Evolutionary conservation across 805 yeast species (phyloP), one percentile per base, ranked within the genome.

Genomic region (Candida silvicultrix): DNA sequence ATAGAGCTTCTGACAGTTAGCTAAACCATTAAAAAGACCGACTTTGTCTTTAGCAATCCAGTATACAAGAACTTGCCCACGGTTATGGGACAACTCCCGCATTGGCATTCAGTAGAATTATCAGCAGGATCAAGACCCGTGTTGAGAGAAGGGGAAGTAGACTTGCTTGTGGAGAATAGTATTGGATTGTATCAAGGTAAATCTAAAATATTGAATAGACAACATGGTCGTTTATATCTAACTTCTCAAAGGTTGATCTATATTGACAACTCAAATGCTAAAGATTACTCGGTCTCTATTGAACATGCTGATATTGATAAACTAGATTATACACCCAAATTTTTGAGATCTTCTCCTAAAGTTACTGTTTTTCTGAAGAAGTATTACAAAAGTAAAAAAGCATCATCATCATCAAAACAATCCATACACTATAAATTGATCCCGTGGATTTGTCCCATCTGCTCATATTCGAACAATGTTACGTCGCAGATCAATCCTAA

Each of bases 391-490:
- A 28, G 38, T 21, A 32, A 45, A 39, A 42, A 20, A 16, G 25
- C 40, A 9, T 35, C 20, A 9, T 35, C 20, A 9, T 22, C 38
- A 12, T 40, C 42, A 37, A 47, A 40, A 20, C 18, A 8, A 40
- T 28, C 14, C 40, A 7, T 4, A 20, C 25, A 20, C 5, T 35
- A 41, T 11, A 46, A 38, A 23, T 37, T 47, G n/a, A 52, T 50
- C 2, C 49, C 45, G 28, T 92, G 99, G 99, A 74, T 75, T 1
- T 92, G 99, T 62, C 83, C 85, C n/a, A 90, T 94, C 3, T 92
- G 99, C 63, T 78, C 80, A n/a, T 85, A 71, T 59, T 70, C 81
- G 22, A 88, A 89, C 57, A 63, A 60, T 11, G 53, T 76, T 3
- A 59, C 62, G 8, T 52, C 60, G 9, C 62, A 61, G 14, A 59